Percentiles rank a stretch among this genome's conserved stretches.
phyloP scores from a whole-genome alignment of 148 eudicot genomes.

The Chenopodium berlandieri region DNA sequence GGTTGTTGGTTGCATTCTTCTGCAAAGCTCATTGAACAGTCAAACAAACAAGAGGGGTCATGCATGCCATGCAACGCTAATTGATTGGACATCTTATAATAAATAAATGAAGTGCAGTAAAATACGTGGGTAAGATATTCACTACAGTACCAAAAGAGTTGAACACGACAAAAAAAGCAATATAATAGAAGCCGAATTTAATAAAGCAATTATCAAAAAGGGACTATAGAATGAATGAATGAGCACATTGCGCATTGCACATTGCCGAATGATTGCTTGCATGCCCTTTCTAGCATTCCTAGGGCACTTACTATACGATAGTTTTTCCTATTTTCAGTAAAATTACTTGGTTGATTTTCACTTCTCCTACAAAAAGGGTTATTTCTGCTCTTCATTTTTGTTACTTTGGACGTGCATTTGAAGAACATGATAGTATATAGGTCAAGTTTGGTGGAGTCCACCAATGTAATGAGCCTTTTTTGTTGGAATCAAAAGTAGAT shows the following conservation, averaged over 20 bases:
- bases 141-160: background rate
- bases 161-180: conserved; percentile 3
- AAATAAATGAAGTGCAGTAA: background rate
- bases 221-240: background rate
- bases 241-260: background rate
- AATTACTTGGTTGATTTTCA: background rate
- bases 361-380: background rate
- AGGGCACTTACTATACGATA: background rate
- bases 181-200: background rate
- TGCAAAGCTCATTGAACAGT: background rate
- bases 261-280: background rate
- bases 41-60: background rate
- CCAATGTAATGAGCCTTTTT: background rate
- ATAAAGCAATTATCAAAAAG: background rate
- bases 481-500: background rate
- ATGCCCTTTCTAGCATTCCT: background rate
- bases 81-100: background rate
- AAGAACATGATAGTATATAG: background rate
- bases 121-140: background rate
- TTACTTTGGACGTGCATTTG: background rate
- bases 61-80: background rate
- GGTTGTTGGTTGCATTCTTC: background rate
- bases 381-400: background rate
- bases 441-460: conserved; percentile 5
- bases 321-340: background rate